Base-by-base conservation (phyloP, 352 stramenopile species). In the Phytophthora foliorum region DNA sequence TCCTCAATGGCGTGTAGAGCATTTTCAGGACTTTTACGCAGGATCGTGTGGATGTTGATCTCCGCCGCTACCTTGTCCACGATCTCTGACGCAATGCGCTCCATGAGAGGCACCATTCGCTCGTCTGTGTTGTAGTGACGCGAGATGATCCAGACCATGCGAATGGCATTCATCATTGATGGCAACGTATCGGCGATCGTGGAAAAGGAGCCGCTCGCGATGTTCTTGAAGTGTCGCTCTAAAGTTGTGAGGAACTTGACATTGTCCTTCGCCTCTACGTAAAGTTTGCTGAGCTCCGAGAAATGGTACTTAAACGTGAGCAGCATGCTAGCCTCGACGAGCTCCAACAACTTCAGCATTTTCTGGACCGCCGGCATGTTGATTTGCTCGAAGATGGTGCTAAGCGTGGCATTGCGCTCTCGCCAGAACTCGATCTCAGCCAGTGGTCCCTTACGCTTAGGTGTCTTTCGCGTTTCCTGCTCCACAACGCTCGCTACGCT, bases 131-230 rank as follows among this genome's bases (percentile, higher is more conserved):
- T 99, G 81, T 98, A 99, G 64, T 99, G 95, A 0, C 97, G 77
- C 22, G 96, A 99, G 50, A 99, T 98, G 67, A 98, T 98, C 97
- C 97, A 99, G 11, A 99, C 94, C 95, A 99, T 99, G 3, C 92
- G 89, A 44, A 99, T 97, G 1, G 93, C 93, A 60, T 98, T 98
- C 89, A 99, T 98, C 96, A 99, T 98, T 3, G 92, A 97, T 21
- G 89, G 93, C 7, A 99, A 65, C 27, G 93, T 98, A 53, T 99
- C 96, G 0, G 94, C 84, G 46, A 98, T 98, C 0, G 91, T 86
- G 10, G 79, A 80, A 63, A 98, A 98, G 2, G 89, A 97, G 0
- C 94, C 96, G 22, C 80, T 90, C 0, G 83, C 86, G 24, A 99
- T 94, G 66, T 97, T 98, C 67, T 99, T 99, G 72, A 99, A 99